Evolutionary conservation across 129 eudicot genomes (phyloP).

Genomic region (Chrysanthemum seticuspe): DNA sequence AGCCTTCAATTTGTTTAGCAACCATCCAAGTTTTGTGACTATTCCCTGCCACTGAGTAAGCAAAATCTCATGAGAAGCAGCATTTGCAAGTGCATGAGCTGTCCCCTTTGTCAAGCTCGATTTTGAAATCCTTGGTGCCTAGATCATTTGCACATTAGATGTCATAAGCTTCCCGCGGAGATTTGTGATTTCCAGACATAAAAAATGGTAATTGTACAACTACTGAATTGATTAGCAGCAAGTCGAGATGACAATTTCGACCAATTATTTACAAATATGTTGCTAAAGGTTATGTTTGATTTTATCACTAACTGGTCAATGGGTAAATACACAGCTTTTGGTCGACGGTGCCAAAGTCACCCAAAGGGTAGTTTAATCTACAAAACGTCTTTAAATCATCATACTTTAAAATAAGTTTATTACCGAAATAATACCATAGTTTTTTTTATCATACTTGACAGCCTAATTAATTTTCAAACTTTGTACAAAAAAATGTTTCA

Average conservation of each 20-base stretch:
- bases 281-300: neutral
- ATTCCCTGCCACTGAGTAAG: constrained; percentile 95
- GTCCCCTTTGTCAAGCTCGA: constrained; percentile 70
- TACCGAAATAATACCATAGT: too few relatives aligned
- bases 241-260: neutral
- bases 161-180: neutral
- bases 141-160: constrained; percentile 21
- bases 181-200: neutral
- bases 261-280: neutral
- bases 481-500: too few relatives aligned
- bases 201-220: neutral
- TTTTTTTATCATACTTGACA: too few relatives aligned
- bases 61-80: constrained; percentile 81
- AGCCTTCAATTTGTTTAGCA: constrained; percentile 66
- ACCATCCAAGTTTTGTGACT: constrained; percentile 67
- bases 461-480: too few relatives aligned
- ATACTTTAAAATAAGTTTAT: too few relatives aligned
- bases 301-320: neutral
- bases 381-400: too few relatives aligned
- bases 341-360: too few relatives aligned
- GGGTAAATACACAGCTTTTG: too few relatives aligned
- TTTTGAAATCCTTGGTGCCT: constrained; percentile 95
- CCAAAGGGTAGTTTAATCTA: too few relatives aligned
- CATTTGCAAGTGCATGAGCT: constrained; percentile 68
- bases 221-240: neutral